Conservation (phyloP, 2,329 filamentous ascomycete species). For the Aspergillus sp. region DNA sequence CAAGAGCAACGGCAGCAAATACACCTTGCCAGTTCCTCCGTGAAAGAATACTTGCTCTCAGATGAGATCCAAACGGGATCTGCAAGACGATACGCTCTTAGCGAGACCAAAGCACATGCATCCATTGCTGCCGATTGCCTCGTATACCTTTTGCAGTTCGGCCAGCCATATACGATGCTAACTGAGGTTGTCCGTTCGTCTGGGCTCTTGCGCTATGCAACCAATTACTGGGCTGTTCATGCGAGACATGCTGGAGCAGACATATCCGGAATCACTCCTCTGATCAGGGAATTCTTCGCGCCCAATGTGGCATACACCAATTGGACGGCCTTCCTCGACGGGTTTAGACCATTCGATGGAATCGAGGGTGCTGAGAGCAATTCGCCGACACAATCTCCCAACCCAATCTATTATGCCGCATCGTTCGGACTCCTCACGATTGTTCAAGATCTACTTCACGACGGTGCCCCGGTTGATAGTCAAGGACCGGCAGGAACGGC, state of each 20-base stretch:
- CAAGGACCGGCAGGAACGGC: not conserved
- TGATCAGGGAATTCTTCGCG: not conserved
- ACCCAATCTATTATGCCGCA: not conserved
- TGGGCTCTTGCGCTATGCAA: not conserved
- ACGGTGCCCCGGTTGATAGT: not conserved
- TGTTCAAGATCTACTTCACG: not conserved
- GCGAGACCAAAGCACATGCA: not conserved
- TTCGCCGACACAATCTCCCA: not conserved
- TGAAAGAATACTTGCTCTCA: constrained; percentile 1
- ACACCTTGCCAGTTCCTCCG: not conserved
- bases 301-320: not conserved
- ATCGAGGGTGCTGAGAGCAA: not conserved
- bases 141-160: not conserved
- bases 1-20: not conserved
- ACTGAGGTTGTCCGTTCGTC: not conserved
- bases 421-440: not conserved
- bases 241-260: not conserved
- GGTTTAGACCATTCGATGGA: not conserved
- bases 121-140: constrained; percentile 1
- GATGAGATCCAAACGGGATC: not conserved
- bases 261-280: not conserved
- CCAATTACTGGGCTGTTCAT: constrained; percentile 5
- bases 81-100: not conserved
- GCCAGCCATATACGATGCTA: not conserved
- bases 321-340: constrained; percentile 3